Percentiles rank a stretch among this genome's conserved stretches.
Evolutionary conservation across 768 basidiomycete species (phyloP).

Genomic region (Suillus clintonianus): DNA sequence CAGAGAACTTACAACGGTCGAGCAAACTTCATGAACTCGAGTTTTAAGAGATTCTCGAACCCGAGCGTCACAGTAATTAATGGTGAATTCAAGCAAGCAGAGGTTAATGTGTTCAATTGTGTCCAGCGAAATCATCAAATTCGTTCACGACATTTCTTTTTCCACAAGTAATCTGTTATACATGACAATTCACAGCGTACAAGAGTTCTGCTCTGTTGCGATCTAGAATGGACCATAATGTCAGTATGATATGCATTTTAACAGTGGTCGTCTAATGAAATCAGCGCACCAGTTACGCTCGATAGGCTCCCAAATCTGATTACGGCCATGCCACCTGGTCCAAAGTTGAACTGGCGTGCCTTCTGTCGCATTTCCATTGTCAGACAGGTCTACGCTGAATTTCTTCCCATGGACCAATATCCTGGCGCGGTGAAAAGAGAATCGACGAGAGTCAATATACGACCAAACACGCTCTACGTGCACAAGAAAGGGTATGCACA

Average conservation of each 20-base stretch:
- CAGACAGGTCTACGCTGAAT: conserved; percentile 49
- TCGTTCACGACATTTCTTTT: neutral
- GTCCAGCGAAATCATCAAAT: neutral
- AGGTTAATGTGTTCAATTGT: neutral
- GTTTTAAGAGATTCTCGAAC: no score
- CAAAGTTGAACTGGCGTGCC: conserved; percentile 51
- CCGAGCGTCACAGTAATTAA: no score
- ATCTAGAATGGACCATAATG: neutral
- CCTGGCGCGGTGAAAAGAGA: conserved; percentile 25
- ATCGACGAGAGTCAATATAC: neutral
- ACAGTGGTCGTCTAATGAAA: neutral
- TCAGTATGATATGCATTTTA: neutral
- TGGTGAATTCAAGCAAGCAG: no score
- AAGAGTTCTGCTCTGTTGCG: neutral
- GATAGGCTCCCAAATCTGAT: conserved; percentile 55
- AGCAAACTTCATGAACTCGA: no score
- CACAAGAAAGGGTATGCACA: conserved; percentile 22
- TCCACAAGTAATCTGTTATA: neutral
- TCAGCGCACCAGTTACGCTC: neutral
- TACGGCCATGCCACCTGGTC: conserved; percentile 48
- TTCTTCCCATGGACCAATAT: conserved; percentile 46
- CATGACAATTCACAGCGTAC: neutral
- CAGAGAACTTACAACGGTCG: no score
- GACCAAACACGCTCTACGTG: neutral
- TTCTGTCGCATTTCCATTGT: conserved; percentile 44